A percentile compares a stretch with the other conserved stretches of the same genome.
Conservation (phyloP, 2,329 filamentous ascomycete species). For the Massarina eburnea region DNA sequence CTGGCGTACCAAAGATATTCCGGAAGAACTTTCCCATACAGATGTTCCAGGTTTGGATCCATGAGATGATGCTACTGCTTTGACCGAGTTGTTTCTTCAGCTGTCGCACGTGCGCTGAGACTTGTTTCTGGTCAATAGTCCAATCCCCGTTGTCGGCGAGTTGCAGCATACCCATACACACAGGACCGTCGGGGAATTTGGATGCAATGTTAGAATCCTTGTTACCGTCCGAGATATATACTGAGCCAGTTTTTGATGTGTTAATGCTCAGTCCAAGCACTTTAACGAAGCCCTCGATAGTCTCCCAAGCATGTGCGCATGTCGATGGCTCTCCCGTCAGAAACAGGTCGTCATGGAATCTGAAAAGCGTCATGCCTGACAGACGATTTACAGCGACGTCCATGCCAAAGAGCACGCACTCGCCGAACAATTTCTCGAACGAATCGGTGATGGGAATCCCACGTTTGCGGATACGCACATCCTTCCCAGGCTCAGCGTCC, state of each 20-base stretch:
- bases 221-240: conserved; percentile 10
- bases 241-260: conserved; percentile 38
- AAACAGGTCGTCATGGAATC: conserved; percentile 52
- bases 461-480: conserved; percentile 41
- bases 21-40: conserved; percentile 53
- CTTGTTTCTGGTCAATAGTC: conserved; percentile 14
- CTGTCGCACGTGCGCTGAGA: conserved; percentile 13
- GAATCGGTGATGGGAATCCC: conserved; percentile 49
- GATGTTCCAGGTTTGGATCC: conserved; percentile 49
- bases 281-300: conserved; percentile 43
- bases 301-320: conserved; percentile 45
- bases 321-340: conserved; percentile 42
- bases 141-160: conserved; percentile 12
- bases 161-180: conserved; percentile 17
- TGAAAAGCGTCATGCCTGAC: conserved; percentile 45
- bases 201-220: conserved; percentile 5
- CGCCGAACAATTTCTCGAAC: conserved; percentile 47
- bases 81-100: conserved; percentile 13
- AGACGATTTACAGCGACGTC: conserved; percentile 47
- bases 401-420: conserved; percentile 49
- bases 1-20: conserved; percentile 52
- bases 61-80: conserved; percentile 13
- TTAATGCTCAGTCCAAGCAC: conserved; percentile 49
- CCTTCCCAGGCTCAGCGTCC: conserved; percentile 28
- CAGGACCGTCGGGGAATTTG: conserved; percentile 8